Evolutionary conservation across 2,329 filamentous ascomycete species (phyloP).

Genomic region (Epichloe sp.): DNA sequence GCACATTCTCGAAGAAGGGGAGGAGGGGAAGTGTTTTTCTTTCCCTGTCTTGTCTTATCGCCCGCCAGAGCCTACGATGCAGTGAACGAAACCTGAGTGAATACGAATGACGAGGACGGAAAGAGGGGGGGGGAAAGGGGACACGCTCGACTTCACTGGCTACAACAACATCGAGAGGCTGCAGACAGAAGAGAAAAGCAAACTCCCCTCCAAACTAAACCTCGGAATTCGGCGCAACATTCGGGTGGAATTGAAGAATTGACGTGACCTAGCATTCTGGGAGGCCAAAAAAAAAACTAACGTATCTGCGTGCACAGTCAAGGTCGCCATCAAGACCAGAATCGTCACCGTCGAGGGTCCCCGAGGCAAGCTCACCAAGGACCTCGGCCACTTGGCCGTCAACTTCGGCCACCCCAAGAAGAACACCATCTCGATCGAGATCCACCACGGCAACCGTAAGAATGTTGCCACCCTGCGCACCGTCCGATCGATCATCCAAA

Average conservation of each 20-base stretch:
- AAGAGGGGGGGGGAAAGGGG: too few relatives aligned
- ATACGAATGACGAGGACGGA: neutral
- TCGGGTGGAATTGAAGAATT: neutral
- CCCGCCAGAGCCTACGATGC: neutral
- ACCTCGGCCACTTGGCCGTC: conserved; percentile 91
- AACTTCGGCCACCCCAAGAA: conserved; percentile 83
- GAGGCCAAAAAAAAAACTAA: conserved; percentile 12
- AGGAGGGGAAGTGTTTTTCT: neutral
- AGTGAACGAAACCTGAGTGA: neutral
- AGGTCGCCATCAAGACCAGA: conserved; percentile 93
- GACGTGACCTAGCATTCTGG: neutral
- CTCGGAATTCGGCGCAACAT: neutral
- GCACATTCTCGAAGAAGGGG: neutral
- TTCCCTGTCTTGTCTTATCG: too few relatives aligned
- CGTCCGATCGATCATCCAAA: conserved; percentile 96
- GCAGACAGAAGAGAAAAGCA: neutral
- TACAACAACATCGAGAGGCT: too few relatives aligned
- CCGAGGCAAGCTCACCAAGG: conserved; percentile 93
- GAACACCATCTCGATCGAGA: conserved; percentile 86
- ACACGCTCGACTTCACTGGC: neutral
- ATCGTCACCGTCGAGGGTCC: conserved; percentile 95
- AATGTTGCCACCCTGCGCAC: conserved; percentile 95
- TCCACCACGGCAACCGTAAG: conserved; percentile 98
- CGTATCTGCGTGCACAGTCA: conserved; percentile 50
- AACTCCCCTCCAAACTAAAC: neutral